Base-by-base conservation (phyloP, 2,329 filamentous ascomycete species). In the Colletotrichum sp. region DNA sequence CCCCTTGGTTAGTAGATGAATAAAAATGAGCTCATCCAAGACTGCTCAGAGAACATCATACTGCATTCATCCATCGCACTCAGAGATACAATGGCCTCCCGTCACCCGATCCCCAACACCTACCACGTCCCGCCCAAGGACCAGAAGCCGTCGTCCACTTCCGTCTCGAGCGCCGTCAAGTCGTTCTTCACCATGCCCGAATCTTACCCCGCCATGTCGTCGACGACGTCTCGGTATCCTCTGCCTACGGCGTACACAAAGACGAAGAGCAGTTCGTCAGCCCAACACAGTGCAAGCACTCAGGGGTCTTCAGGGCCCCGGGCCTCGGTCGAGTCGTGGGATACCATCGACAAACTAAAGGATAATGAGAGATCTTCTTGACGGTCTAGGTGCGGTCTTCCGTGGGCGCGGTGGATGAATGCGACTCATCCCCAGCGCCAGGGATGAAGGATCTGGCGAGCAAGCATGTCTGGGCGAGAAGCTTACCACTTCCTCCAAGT, bases 291-390 rank as follows among this genome's bases (percentile, higher is more conserved):
- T 5, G n/a, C 16, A 60, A 34, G 6, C 48, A 2, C 32, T 5
- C 56, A n/a, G 56, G 56, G 8, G 15, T n/a, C 32, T 13, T 4
- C 5, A 13, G 8, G 4, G 4, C 21, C 56, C 3, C 30, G 71
- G 18, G 30, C 61, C 5, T 71, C 67, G 16, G 36, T 64, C 10
- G 68, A 61, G 16, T 71, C 67, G 15, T 66, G 68, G 52, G 34
- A 71, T 62, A 71, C 60, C 26, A 24, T 71, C 16, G 72, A 75
- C 26, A n/a, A 43, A 12, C 21, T 75, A 16, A 66, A 75, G 36
- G n/a, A 75, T 10, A 52, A 61, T 1, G 16, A 55, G 21, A 28
- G 15, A 15, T 26, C 5, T 48, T 8, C 15, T 30, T 67, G 21
- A 56, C 7, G 9, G 38, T n/a, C 38, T 9, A n/a, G 18, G 18